Evolutionary conservation across 1,139 yeast species (phyloP), one percentile per base, ranked within the genome.

Genomic region (Pichia terricola): DNA sequence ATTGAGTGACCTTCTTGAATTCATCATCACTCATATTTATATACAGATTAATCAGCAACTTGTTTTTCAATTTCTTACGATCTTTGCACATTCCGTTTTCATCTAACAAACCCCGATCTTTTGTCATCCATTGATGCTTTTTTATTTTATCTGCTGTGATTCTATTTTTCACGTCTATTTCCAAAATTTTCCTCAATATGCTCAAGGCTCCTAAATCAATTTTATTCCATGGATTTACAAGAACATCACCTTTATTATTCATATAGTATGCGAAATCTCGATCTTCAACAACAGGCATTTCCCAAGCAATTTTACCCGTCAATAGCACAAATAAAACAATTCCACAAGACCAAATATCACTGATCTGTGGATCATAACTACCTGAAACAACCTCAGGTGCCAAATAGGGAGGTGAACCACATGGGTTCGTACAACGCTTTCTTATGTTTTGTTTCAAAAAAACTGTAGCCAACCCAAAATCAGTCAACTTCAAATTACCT

Each of bases 321-420:
- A 77, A 53, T 34, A 79, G 57, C 2, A 78, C 85, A 60, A 74
- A 79, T 16, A 78, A 50, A 5, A 80, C 74, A 3, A 78, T 66
- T 1, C 84, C 85, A 50, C 80, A 70, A 0, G 84, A 77, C 86
- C 86, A 79, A 11, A 78, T 62, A 56, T 79, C 85, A 2, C 77
- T 67, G 2, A 59, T 51, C 40, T 73, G 72, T 1, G 81, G 76
- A 44, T 73, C 77, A 53, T 77, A 77, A 9, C 63, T 61, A 33
- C 61, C 62, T 2, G 63, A 56, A 10, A 73, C 66, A 32, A 81
- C 71, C 52, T 81, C 88, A 2, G 88, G 88, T 0, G 88, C 87
- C 65, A 79, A 72, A 55, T 81, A 81, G 2, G 86, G 86, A 3
- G 82, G 82, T 1, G 83, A 77, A 0, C 86, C 85, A 49, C 81